Evolutionary conservation across 192 early-diverging fungal species (phyloP).

Genomic region (Mortierella alpina): DNA sequence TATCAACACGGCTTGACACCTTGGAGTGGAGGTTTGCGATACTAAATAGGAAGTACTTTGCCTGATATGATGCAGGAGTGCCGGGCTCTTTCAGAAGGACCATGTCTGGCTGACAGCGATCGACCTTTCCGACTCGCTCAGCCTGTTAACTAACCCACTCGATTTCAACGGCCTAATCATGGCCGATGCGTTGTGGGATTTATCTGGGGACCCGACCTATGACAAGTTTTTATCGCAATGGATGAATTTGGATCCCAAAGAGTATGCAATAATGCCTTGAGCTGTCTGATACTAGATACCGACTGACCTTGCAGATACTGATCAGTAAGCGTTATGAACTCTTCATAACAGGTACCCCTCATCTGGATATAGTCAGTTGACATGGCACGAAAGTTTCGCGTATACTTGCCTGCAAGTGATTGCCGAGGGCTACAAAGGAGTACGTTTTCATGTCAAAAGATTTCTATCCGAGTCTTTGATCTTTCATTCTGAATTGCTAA

Average conservation of each 20-base stretch:
- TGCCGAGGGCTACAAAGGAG: constrained; percentile 25
- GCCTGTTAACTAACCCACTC: background rate
- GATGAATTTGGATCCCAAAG: constrained; percentile 2
- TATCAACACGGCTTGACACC: background rate
- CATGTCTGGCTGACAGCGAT: constrained; percentile 45
- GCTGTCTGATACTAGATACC: no score
- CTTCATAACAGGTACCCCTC: constrained; percentile 17
- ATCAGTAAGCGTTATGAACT: background rate
- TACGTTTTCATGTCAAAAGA: constrained; percentile 4
- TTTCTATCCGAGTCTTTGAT: background rate
- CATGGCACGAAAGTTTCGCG: constrained; percentile 46
- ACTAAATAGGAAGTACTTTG: background rate
- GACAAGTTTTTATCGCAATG: constrained; percentile 18
- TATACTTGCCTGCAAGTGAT: constrained; percentile 39
- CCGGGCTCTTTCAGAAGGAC: constrained; percentile 8
- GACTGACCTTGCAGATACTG: background rate
- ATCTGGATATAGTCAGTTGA: constrained; percentile 14
- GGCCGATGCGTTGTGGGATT: constrained; percentile 32
- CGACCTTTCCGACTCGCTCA: constrained; percentile 26
- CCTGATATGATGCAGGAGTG: constrained; percentile 3
- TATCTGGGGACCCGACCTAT: constrained; percentile 21
- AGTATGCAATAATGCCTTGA: background rate
- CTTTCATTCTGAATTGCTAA: background rate
- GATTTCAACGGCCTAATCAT: constrained; percentile 43
- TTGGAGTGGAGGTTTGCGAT: background rate